A percentile compares a stretch with the other conserved stretches of the same genome.
These are phyloP conservation scores for Phytophthora hibernalis DNA, from an alignment of 352 stramenopile species.

Conservation along the genomic window DNA sequence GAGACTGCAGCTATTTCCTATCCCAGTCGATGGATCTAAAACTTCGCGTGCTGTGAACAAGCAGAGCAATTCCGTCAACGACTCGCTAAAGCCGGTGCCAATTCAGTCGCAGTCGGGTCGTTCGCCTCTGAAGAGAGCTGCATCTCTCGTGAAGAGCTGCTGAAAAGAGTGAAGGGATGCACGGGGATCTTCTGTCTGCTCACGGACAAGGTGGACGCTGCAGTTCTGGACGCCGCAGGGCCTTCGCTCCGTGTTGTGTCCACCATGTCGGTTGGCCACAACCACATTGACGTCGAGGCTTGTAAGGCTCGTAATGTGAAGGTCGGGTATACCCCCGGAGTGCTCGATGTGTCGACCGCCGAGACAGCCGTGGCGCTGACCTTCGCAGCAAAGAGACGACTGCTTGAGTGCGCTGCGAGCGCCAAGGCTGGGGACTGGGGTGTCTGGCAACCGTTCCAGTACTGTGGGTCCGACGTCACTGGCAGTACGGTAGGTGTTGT, in stretches of 20 bases:
- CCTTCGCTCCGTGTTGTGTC: slow-evolving; percentile 69
- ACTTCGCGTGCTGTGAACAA: neutral
- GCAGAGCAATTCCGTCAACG: slow-evolving; percentile 46
- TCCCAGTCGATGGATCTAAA: neutral
- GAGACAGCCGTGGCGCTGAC: slow-evolving; percentile 79
- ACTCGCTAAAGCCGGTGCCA: slow-evolving; percentile 26
- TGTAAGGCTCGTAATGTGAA: slow-evolving; percentile 70
- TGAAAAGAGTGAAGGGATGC: slow-evolving; percentile 54
- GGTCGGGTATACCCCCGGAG: slow-evolving; percentile 86
- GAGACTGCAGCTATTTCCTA: neutral
- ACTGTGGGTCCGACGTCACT: slow-evolving; percentile 77
- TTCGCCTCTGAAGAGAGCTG: slow-evolving; percentile 40
- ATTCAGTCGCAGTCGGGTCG: slow-evolving; percentile 31
- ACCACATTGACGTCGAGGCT: slow-evolving; percentile 91
- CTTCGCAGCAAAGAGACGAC: slow-evolving; percentile 64
- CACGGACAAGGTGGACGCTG: slow-evolving; percentile 75
- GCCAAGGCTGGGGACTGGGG: slow-evolving; percentile 78
- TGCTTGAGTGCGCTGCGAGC: slow-evolving; percentile 77
- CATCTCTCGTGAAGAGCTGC: slow-evolving; percentile 57
- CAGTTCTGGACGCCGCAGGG: slow-evolving; percentile 64
- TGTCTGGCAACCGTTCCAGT: slow-evolving; percentile 84
- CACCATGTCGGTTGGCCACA: slow-evolving; percentile 92
- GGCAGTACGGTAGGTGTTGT: slow-evolving; percentile 82
- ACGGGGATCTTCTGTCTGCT: slow-evolving; percentile 72
- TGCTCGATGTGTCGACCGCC: slow-evolving; percentile 84